phyloP scores from a whole-genome alignment of 2,329 filamentous ascomycete genomes.

The Ceratocystiopsis minuta region DNA sequence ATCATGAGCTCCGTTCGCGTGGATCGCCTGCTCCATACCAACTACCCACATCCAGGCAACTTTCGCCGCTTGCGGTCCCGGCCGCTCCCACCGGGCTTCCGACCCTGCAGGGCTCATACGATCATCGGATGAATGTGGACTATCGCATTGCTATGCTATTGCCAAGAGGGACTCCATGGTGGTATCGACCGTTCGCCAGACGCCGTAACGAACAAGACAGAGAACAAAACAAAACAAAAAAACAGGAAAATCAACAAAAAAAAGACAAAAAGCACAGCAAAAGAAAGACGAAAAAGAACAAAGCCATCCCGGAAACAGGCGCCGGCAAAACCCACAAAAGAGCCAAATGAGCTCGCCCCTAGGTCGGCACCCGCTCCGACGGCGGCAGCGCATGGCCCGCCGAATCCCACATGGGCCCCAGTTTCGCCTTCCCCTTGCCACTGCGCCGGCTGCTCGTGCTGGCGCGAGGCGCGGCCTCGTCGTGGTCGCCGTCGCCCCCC shows the following conservation, averaged over 20 bases:
- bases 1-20: background rate
- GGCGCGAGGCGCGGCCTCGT: slow-evolving; percentile 19
- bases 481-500: slow-evolving; percentile 22
- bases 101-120: no score
- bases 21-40: no score
- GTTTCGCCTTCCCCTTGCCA: slow-evolving; percentile 26
- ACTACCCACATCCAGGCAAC: no score
- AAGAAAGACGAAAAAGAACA: background rate
- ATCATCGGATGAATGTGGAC: no score
- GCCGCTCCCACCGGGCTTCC: no score
- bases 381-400: slow-evolving; percentile 32
- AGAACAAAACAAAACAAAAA: background rate
- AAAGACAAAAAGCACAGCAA: background rate
- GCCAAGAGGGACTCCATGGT: no score
- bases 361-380: slow-evolving; percentile 30
- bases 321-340: background rate
- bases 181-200: background rate
- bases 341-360: no score
- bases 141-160: no score
- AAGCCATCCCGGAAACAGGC: no score
- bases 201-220: background rate
- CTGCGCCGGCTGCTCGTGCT: slow-evolving; percentile 17
- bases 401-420: slow-evolving; percentile 24
- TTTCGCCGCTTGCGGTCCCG: no score
- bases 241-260: background rate